Percentiles rank a stretch among this genome's conserved stretches.
phyloP scores from a whole-genome alignment of 140 eudicot genomes.

The Flaveria floridana region DNA sequence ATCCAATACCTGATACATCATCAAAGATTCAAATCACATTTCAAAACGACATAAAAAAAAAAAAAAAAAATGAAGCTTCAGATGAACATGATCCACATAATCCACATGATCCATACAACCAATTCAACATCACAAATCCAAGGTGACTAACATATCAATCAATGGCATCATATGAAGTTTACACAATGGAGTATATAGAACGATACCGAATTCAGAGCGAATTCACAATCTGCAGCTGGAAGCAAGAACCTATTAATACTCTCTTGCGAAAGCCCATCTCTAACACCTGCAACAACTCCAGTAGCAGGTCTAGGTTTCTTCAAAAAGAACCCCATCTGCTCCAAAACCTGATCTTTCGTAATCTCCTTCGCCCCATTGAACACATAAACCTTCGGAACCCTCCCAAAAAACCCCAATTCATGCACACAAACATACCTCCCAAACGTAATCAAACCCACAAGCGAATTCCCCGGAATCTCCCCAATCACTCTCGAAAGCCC shows the following conservation, averaged over 20 bases:
- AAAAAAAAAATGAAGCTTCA: conserved; percentile 7
- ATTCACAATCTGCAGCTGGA: conserved; percentile 93
- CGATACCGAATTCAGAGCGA: conserved; percentile 76
- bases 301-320: conserved; percentile 71
- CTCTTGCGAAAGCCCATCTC: conserved; percentile 88
- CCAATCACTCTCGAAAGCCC: conserved; percentile 66
- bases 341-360: conserved; percentile 84
- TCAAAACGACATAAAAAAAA: neutral
- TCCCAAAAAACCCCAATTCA: conserved; percentile 83
- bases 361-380: conserved; percentile 87
- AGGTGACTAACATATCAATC: too few relatives aligned
- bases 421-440: conserved; percentile 89
- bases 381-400: conserved; percentile 68
- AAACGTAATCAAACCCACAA: conserved; percentile 87
- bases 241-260: conserved; percentile 76
- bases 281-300: conserved; percentile 82
- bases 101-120: neutral
- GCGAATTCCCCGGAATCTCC: conserved; percentile 60
- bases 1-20: conserved; percentile 62
- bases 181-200: too few relatives aligned
- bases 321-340: conserved; percentile 78
- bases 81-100: neutral
- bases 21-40: neutral
- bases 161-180: too few relatives aligned
- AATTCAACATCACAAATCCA: neutral